Base-by-base conservation (phyloP, 768 basidiomycete genomes). In the Cubamyces sp. region DNA sequence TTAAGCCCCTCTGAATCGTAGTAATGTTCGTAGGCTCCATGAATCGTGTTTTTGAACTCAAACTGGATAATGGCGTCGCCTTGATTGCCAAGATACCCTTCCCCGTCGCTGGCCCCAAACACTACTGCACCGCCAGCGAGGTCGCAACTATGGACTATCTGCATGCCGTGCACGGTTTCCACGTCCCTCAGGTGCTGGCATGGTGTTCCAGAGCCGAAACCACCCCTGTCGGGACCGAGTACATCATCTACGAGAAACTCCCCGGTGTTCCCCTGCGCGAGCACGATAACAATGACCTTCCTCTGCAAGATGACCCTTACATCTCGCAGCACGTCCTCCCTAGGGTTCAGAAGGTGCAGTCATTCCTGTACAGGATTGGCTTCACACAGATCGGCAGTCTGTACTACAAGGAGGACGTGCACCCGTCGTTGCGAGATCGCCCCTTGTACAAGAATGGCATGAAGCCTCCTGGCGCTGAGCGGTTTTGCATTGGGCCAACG, bases 21-120 rank as follows among this genome's bases (percentile, higher is more conserved):
- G 8, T 8, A 8, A 3, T 30, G 3, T 8, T 3, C 28, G 8
- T 30, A 73, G 77, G 77, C 19, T 75, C 77, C 1, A 74, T 74
- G 59, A 80, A 79, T 67, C 75, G 76, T 26, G 74, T 66, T 43
- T 80, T 81, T 67, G 70, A 74, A 64, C 74, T 81, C 61, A 76
- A 75, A 61, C 66, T 79, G 67, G 72, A 69, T 63, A 71, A 71
- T 50, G 70, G 64, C 46, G 74, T 74, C 61, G 68, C 74, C 60
- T 70, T 81, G 68, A 70, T 82, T 5, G 79, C 79, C 0, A 77
- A 77, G 26, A 73, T 81, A 52, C 81, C 81, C 42, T 78, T 76
- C 65, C 77, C 76, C 5, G 55, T 62, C 19, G 74, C 73, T 39
- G 65, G 70, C 9, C 80, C 77, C 61, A 77, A 76, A 63, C 74